Evolutionary conservation across 768 basidiomycete species (phyloP), one percentile per base, ranked within the genome.

Genomic region (Collybia nuda): DNA sequence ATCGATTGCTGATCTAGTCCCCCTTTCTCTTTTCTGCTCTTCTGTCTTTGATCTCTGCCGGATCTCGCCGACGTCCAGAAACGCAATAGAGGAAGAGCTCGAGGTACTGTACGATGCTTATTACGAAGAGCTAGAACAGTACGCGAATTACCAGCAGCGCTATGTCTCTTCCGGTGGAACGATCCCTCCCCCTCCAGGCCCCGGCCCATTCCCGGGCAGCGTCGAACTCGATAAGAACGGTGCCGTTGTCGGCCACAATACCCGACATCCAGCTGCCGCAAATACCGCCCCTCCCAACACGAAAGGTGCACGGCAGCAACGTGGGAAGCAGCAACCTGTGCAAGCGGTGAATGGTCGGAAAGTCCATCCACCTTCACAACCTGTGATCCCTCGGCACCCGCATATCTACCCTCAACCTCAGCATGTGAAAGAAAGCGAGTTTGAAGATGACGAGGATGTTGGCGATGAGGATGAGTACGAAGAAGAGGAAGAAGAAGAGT

Each of bases 41-140:
- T 29, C 47, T 44, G 55, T 54, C 47, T 36, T 50, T 37, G 36
- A 22, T 57, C 54, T 35, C 52, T 58, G 65, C 50, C 47, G 50
- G 53, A 47, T 56, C 51, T 26, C 23, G 24, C 56, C 45, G 59
- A 58, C 47, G 37, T 47, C 56, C 61, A 95, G 92, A 62, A 88
- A 89, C 77, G 95, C 95, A 56, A 98, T 99, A 78, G 97, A 99
- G 79, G 92, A 95, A 77, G 97, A 99, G 80, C 89, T 99, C 72
- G 93, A 98, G 80, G 92, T 94, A 77, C 87, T 98, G 75, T 99
- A 99, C 84, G 96, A 98, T 82, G 94, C 95, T 78, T 99, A 98
- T 83, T 98, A 98, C 85, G 93, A 97, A 71, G 96, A 98, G 81
- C 88, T 99, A 79, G 93, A 97, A 81, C 87, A 90, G 77, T 98